These are phyloP conservation scores for Hypholoma sublateritium DNA, from an alignment of 768 basidiomycete species.

Conservation along the genomic window DNA sequence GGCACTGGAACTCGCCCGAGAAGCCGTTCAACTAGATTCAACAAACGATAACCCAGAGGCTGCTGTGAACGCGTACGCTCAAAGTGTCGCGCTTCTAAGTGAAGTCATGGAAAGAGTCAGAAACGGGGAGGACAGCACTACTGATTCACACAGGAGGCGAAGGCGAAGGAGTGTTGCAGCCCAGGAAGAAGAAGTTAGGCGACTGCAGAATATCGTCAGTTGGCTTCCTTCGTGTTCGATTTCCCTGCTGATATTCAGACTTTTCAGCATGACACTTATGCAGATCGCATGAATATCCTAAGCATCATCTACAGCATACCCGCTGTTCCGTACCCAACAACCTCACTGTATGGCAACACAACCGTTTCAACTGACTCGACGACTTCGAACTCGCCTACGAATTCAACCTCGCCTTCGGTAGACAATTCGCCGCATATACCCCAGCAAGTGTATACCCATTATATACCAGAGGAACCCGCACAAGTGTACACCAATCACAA, in stretches of 20 bases:
- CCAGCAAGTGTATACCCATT: conserved; percentile 32
- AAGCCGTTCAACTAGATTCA: conserved; percentile 86
- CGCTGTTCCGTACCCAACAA: conserved; percentile 64
- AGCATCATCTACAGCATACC: conserved; percentile 88
- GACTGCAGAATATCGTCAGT: conserved; percentile 86
- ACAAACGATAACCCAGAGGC: conserved; percentile 87
- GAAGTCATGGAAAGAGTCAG: conserved; percentile 93
- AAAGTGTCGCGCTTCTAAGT: conserved; percentile 81
- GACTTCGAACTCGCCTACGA: conserved; percentile 46
- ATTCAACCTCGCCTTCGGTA: conserved; percentile 50
- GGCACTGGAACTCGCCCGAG: conserved; percentile 84
- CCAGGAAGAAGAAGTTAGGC: conserved; percentile 85
- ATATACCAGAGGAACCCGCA: conserved; percentile 35
- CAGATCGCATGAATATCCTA: conserved; percentile 91
- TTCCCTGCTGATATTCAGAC: conserved; percentile 2
- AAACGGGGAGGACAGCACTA: conserved; percentile 79
- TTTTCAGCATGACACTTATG: conserved; percentile 88
- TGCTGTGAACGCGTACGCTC: conserved; percentile 86
- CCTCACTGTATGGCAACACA: conserved; percentile 43
- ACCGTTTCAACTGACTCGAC: conserved; percentile 36
- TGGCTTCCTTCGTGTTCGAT: conserved; percentile 1
- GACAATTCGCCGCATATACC: conserved; percentile 43
- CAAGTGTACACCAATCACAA: conserved; percentile 20
- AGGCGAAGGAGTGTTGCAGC: conserved; percentile 82
- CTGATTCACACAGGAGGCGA: conserved; percentile 57